Evolutionary conservation across 2,329 filamentous ascomycete species (phyloP).

Genomic region (Trichophaea hybrida): DNA sequence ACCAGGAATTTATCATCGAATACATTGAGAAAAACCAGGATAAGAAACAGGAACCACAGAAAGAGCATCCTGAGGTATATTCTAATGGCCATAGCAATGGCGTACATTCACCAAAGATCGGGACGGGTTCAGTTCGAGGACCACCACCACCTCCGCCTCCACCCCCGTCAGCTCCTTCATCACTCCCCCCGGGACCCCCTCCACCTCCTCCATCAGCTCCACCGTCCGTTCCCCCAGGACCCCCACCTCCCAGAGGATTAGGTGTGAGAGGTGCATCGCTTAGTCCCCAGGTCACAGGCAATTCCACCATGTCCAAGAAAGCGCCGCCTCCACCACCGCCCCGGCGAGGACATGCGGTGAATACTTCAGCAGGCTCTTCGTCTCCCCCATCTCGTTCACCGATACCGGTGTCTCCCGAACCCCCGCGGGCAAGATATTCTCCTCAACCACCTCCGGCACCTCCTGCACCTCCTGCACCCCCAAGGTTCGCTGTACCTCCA

Average conservation of each 20-base stretch:
- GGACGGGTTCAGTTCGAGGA: conserved; percentile 2
- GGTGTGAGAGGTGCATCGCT: conserved; percentile 31
- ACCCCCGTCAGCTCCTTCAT: conserved; percentile 13
- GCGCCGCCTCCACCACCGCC: conserved; percentile 23
- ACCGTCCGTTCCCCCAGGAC: conserved; percentile 33
- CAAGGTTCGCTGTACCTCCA: conserved; percentile 70
- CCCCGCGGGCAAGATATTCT: conserved; percentile 45
- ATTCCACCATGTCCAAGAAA: conserved; percentile 31
- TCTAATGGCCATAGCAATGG: conserved; percentile 22
- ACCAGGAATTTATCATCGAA: conserved; percentile 53
- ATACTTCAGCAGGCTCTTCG: conserved; percentile 37
- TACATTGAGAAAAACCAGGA: conserved; percentile 43
- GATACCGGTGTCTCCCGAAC: conserved; percentile 31
- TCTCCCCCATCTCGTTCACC: conserved; percentile 29
- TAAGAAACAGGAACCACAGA: conserved; percentile 39
- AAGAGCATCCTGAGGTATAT: conserved; percentile 10
- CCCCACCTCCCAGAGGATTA: conserved; percentile 32
- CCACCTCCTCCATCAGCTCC: conserved; percentile 30
- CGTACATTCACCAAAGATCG: background rate
- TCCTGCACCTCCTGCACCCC: conserved; percentile 27
- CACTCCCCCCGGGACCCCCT: conserved; percentile 3
- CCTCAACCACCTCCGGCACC: conserved; percentile 43
- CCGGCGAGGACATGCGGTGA: conserved; percentile 34
- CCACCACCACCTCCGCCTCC: conserved; percentile 16
- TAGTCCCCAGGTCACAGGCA: conserved; percentile 49